A percentile compares a stretch with the other conserved stretches of the same genome.
phyloP scores from a whole-genome alignment of 1,284 basidiomycete genomes.

The Vanrija humicola region DNA sequence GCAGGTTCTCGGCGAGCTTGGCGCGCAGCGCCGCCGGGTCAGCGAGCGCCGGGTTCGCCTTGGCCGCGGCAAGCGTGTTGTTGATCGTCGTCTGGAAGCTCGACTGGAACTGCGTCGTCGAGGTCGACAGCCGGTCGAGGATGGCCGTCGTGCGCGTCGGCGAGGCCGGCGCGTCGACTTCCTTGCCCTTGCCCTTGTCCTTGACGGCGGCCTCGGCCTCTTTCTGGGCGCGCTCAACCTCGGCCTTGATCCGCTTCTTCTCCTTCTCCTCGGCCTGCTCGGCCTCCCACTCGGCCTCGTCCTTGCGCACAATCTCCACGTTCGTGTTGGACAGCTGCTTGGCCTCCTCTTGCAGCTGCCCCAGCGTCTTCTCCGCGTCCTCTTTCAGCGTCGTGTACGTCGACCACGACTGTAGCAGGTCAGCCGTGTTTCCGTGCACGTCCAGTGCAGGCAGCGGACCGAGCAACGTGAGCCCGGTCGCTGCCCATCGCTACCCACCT shows the following conservation, averaged over 20 bases:
- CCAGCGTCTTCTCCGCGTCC: constrained; percentile 70
- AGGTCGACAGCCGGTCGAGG: constrained; percentile 30
- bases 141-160: constrained; percentile 12
- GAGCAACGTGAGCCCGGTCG: not conserved
- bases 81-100: constrained; percentile 56
- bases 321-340: constrained; percentile 48
- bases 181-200: constrained; percentile 34
- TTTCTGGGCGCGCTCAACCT: not conserved
- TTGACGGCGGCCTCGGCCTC: constrained; percentile 13
- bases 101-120: constrained; percentile 36
- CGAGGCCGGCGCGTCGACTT: not conserved
- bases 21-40: constrained; percentile 54
- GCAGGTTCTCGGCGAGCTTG: constrained; percentile 65
- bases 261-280: constrained; percentile 27
- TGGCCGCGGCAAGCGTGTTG: constrained; percentile 62
- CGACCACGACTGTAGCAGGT: constrained; percentile 60
- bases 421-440: not conserved
- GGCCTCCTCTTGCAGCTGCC: constrained; percentile 76
- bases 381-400: constrained; percentile 69
- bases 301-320: constrained; percentile 42
- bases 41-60: constrained; percentile 44
- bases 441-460: not conserved
- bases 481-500: constrained; percentile 56
- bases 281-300: constrained; percentile 26
- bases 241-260: constrained; percentile 13